Evolutionary conservation across 495 filamentous ascomycete species (phyloP).

Genomic region (Penicillium macrosclerotiorum): DNA sequence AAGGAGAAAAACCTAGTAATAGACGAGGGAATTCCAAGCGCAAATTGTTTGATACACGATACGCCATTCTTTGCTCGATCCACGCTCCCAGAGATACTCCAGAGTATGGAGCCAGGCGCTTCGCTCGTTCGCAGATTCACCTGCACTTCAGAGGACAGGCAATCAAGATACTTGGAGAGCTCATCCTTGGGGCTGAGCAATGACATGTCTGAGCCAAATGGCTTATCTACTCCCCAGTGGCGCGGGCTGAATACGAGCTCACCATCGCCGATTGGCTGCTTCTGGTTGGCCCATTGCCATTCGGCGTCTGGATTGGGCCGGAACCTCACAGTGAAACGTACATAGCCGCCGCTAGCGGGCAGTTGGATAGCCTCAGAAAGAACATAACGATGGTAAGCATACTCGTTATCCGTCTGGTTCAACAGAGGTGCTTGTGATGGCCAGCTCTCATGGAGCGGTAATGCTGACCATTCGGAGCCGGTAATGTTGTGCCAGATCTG

Average conservation of each 20-base stretch:
- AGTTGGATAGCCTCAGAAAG: slow-evolving; percentile 34
- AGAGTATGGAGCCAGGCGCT: slow-evolving; percentile 67
- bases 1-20: slow-evolving; percentile 69
- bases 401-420: slow-evolving; percentile 18
- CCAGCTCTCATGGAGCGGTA: slow-evolving; percentile 29
- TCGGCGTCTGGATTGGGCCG: slow-evolving; percentile 48
- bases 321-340: slow-evolving; percentile 76
- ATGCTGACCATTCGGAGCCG: slow-evolving; percentile 34
- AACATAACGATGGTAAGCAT: slow-evolving; percentile 37
- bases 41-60: slow-evolving; percentile 54
- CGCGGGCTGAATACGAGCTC: slow-evolving; percentile 44
- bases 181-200: slow-evolving; percentile 33
- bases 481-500: slow-evolving; percentile 72
- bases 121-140: slow-evolving; percentile 60
- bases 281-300: slow-evolving; percentile 78
- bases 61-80: slow-evolving; percentile 49
- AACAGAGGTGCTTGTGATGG: slow-evolving; percentile 32
- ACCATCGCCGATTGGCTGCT: slow-evolving; percentile 59
- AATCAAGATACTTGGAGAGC: slow-evolving; percentile 59
- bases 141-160: slow-evolving; percentile 55
- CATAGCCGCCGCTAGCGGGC: slow-evolving; percentile 26
- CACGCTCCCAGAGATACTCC: slow-evolving; percentile 61
- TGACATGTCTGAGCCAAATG: slow-evolving; percentile 11
- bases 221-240: slow-evolving; percentile 3
- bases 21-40: slow-evolving; percentile 62